phyloP scores from a whole-genome alignment of 495 filamentous ascomycete species.

The Geoglossum glabrum region DNA sequence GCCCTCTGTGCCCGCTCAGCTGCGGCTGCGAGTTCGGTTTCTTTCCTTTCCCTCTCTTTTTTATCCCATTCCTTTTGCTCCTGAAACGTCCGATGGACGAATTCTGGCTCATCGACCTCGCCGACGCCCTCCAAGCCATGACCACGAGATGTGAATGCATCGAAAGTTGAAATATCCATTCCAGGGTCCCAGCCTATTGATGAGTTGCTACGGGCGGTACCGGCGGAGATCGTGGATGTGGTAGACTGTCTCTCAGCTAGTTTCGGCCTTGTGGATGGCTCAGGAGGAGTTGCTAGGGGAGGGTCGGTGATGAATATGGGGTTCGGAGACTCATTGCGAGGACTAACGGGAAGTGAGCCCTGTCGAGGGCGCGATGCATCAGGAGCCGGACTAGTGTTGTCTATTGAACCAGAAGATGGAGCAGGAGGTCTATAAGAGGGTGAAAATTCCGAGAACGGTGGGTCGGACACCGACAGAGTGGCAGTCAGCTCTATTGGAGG shows the following conservation, averaged over 20 bases:
- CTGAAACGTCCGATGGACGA: constrained; percentile 9
- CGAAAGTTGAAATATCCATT: constrained; percentile 5
- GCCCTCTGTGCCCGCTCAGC: constrained; percentile 5
- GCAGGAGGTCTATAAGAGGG: neutral
- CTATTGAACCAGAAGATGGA: neutral
- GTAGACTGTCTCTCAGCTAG: neutral
- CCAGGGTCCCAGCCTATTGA: constrained; percentile 2
- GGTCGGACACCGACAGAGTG: constrained; percentile 1
- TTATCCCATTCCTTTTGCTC: constrained; percentile 14
- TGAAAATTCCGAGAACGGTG: neutral
- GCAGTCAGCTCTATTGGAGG: constrained; percentile 4
- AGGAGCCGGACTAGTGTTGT: neutral
- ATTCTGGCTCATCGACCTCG: neutral
- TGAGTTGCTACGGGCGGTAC: neutral
- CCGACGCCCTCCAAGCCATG: constrained; percentile 7
- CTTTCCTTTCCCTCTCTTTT: constrained; percentile 10
- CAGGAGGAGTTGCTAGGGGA: neutral
- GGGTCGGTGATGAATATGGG: neutral
- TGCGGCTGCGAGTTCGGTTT: constrained; percentile 8
- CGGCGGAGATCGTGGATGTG: neutral
- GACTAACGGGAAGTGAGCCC: neutral
- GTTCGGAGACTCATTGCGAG: neutral
- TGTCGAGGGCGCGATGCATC: neutral
- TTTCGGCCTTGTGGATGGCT: neutral
- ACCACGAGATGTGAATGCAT: constrained; percentile 7